These are phyloP conservation scores for Cardamine chenopodiifolia DNA, from an alignment of 345 rosid species.

Conservation along the genomic window DNA sequence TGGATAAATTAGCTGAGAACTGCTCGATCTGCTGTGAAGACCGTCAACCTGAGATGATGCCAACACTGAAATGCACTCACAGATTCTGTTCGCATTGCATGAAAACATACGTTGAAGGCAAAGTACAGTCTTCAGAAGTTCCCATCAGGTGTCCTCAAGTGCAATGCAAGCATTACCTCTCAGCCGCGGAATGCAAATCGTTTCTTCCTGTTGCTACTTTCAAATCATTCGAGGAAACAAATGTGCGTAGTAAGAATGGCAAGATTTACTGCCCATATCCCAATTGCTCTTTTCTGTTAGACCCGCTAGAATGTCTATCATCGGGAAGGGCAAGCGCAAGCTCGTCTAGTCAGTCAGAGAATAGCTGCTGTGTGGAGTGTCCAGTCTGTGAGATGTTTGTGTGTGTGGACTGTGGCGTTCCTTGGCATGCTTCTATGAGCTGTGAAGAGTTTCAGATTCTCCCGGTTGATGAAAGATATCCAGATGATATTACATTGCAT, in stretches of 20 bases:
- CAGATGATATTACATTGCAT: constrained; percentile 79
- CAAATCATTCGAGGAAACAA: constrained; percentile 69
- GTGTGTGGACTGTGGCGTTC: constrained; percentile 87
- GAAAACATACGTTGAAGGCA: constrained; percentile 85
- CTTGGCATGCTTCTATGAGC: constrained; percentile 87
- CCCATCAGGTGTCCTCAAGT: constrained; percentile 89
- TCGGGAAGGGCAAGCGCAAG: constrained; percentile 58
- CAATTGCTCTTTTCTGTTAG: constrained; percentile 76
- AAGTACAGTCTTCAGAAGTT: constrained; percentile 73
- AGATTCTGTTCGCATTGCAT: constrained; percentile 94
- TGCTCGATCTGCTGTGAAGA: constrained; percentile 93
- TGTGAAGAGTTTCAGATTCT: constrained; percentile 91
- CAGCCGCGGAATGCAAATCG: constrained; percentile 60
- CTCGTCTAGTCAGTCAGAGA: constrained; percentile 76
- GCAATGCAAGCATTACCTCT: constrained; percentile 77
- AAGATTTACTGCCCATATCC: constrained; percentile 90
- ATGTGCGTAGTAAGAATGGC: constrained; percentile 47
- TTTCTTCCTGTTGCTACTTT: constrained; percentile 73
- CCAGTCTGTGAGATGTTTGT: constrained; percentile 85
- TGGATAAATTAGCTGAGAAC: constrained; percentile 52
- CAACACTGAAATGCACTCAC: constrained; percentile 80
- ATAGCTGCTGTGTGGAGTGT: constrained; percentile 70
- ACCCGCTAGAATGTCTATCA: constrained; percentile 67
- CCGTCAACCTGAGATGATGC: constrained; percentile 74
- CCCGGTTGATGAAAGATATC: constrained; percentile 83